Conservation (phyloP, 2,329 filamentous ascomycete genomes). For the Hymenoscyphus albidus region DNA sequence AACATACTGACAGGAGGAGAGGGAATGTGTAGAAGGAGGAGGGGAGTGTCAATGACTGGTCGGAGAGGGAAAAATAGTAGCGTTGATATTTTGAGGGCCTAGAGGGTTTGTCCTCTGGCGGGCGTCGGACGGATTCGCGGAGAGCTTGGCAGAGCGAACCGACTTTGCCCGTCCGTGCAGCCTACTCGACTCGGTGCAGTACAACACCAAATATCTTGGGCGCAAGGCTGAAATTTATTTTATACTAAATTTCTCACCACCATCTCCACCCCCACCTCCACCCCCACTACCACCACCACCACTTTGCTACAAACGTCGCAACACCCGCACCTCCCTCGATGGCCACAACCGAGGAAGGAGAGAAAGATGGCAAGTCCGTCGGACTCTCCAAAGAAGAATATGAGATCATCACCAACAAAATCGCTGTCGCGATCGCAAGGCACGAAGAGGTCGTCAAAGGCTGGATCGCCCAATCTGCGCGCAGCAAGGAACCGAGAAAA, state of each 20-base stretch:
- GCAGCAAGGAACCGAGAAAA: conserved; percentile 22
- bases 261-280: conserved; percentile 2
- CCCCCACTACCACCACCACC: background rate
- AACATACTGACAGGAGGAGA: conserved; percentile 62
- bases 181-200: too few relatives aligned
- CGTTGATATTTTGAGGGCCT: conserved; percentile 19
- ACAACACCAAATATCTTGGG: background rate
- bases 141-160: conserved; percentile 17
- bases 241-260: background rate
- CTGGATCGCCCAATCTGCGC: conserved; percentile 30
- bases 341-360: conserved; percentile 20
- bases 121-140: conserved; percentile 23
- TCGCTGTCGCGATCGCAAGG: conserved; percentile 33
- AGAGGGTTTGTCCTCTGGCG: conserved; percentile 13
- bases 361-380: conserved; percentile 14
- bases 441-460: conserved; percentile 33
- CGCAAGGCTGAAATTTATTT: conserved; percentile 3
- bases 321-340: conserved; percentile 8
- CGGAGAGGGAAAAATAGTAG: conserved; percentile 14
- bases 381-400: conserved; percentile 30
- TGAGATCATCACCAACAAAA: conserved; percentile 33
- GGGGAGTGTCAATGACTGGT: conserved; percentile 18
- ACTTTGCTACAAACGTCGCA: background rate
- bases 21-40: conserved; percentile 15
- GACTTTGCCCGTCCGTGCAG: background rate